Conservation (phyloP, 305 asterid genomes). For the Rubia peregrina region DNA sequence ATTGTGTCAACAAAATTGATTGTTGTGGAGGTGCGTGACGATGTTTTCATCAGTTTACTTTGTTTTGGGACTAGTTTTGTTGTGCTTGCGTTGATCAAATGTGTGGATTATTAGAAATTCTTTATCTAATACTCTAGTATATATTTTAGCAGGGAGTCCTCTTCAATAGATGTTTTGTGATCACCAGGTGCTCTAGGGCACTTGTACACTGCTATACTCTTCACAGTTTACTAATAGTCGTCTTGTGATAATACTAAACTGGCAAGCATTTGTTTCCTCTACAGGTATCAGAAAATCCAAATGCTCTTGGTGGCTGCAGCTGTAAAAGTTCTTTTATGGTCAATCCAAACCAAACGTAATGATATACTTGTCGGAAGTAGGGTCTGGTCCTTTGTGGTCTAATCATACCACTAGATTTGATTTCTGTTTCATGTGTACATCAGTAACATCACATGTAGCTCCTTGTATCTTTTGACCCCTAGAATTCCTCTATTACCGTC, state of each 20-base stretch:
- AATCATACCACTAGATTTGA: not conserved
- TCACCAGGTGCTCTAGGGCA: not conserved
- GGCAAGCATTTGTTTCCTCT: conserved; percentile 3
- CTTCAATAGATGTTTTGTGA: not conserved
- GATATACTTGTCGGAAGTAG: not conserved
- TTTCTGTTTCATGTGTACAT: not conserved
- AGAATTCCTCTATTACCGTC: not conserved
- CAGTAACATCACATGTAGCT: not conserved
- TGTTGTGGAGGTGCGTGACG: not conserved
- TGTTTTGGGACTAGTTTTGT: not conserved
- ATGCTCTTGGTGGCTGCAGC: conserved; percentile 91
- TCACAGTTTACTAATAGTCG: not conserved
- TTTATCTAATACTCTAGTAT: not conserved
- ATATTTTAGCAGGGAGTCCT: not conserved
- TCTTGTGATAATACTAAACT: conserved; percentile 8
- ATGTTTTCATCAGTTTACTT: not conserved
- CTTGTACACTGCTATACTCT: not conserved
- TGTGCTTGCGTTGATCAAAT: not conserved
- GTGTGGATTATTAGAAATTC: not conserved
- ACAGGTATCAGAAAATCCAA: conserved; percentile 82
- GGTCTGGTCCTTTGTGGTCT: not conserved
- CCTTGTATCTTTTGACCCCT: not conserved
- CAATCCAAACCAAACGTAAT: conserved; percentile 23
- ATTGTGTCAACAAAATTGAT: not conserved
- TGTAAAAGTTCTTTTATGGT: conserved; percentile 84